Evolutionary conservation across 75 land plant species (phyloP).

Genomic region (Chamaecyparis obtusa): DNA sequence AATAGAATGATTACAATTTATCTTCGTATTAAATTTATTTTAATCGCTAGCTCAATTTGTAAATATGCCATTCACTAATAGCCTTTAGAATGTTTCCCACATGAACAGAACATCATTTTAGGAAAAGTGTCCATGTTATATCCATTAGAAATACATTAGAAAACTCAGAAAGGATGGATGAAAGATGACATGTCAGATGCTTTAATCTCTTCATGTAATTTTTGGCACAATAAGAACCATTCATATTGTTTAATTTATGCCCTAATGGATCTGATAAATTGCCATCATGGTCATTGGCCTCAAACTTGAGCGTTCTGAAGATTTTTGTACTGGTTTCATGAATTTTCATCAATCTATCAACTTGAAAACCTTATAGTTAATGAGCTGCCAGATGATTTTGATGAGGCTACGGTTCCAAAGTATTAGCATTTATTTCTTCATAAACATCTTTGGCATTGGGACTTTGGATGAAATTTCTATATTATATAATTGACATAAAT

Average conservation of each 20-base stretch:
- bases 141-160: not conserved
- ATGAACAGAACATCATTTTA: not conserved
- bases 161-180: not conserved
- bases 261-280: not conserved
- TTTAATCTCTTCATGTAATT: not conserved
- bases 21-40: not conserved
- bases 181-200: not conserved
- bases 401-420: not conserved
- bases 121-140: not conserved
- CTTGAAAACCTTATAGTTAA: not conserved
- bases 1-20: not conserved
- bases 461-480: not conserved
- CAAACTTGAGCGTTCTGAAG: not conserved
- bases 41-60: not conserved
- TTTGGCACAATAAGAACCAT: not conserved
- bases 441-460: not conserved
- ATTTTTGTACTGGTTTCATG: not conserved
- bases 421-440: not conserved
- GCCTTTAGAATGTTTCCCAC: not conserved
- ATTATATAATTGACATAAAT: not conserved
- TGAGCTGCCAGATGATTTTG: not conserved
- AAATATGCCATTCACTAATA: not conserved
- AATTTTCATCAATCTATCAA: not conserved
- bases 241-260: too few species aligned
- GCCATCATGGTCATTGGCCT: not conserved